Base-by-base conservation (phyloP, 176 grass and related monocot genomes). In the Lolium perenne region DNA sequence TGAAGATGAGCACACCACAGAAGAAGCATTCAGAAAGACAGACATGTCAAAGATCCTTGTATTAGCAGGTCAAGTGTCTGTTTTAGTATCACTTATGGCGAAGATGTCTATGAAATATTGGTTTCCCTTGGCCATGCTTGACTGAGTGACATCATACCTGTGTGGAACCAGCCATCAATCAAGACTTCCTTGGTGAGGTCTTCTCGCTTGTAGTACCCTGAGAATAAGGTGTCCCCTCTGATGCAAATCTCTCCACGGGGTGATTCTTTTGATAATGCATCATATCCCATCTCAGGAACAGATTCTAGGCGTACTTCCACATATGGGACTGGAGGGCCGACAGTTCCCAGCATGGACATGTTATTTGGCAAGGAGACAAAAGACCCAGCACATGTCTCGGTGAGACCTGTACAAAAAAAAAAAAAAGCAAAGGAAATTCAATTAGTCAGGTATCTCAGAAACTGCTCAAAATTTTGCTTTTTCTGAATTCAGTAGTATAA, bases 221-320 rank as follows among this genome's bases (percentile, higher is more conserved):
- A 92, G 87, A 99, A 99, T 51, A 99, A 65, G 80, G 87, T 94
- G 80, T 91, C 84, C 62, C 97, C 94, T 76, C 82, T 92, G 76
- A 99, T 88, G 76, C 94, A 99, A 47, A 99, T 88, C 90, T 99
- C 97, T 18, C 97, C 97, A 57, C 94, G 94, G 77, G 97, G 94
- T 9, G 18, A 83, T 20, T 92, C 80, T 17, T 84, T 85, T 45
- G 90, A 86, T 18, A 96, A 81, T 10, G 97, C 92, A 71, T 99
- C 90, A 16, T 99, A 99, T 7, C 85, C 84, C 94, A 99, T 99
- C 84, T 99, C 97, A 15, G 94, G 94, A 82, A 99, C 97, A 17
- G 94, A 99, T 21, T 94, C 94, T 20, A 99, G 80, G 26, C 83
- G 92, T 25, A 82, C 93, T 87, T 99, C 85, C 6, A 99, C 88